A percentile compares a stretch with the other conserved stretches of the same genome.
These are phyloP conservation scores for Dendrostoma leiphaemia DNA, from an alignment of 2,329 filamentous ascomycete genomes.

Conservation along the genomic window DNA sequence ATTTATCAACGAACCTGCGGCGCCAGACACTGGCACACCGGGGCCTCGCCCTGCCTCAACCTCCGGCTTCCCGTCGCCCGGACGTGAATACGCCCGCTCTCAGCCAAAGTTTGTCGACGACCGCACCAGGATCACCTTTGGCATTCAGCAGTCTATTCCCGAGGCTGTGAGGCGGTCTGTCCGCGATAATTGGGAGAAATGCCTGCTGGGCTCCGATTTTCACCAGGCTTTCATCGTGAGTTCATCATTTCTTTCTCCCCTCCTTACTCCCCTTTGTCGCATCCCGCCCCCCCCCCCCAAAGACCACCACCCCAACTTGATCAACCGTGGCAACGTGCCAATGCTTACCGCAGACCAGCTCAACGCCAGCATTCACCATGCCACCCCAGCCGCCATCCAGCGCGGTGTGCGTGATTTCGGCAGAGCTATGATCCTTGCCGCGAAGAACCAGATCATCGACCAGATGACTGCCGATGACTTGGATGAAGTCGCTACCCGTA, in stretches of 20 bases:
- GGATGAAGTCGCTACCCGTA: constrained; percentile 41
- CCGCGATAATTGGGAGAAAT: constrained; percentile 51
- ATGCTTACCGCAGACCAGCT: constrained; percentile 32
- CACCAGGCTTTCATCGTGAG: constrained; percentile 53
- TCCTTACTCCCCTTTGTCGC: no score
- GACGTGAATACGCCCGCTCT: constrained; percentile 24
- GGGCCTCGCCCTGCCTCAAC: not conserved
- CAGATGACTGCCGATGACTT: constrained; percentile 40
- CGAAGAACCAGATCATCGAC: constrained; percentile 39
- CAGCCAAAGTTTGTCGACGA: constrained; percentile 40
- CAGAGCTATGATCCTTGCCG: constrained; percentile 36
- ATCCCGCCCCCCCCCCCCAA: no score
- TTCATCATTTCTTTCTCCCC: no score
- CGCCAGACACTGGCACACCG: not conserved
- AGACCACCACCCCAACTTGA: not conserved
- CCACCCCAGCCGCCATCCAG: constrained; percentile 34
- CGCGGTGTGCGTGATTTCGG: constrained; percentile 46
- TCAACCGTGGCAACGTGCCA: no score
- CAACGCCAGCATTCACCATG: constrained; percentile 48
- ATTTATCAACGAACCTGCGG: not conserved
- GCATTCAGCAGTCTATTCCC: constrained; percentile 39
- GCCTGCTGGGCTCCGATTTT: constrained; percentile 48
- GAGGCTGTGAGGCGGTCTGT: constrained; percentile 47
- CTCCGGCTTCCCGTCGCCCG: constrained; percentile 35
- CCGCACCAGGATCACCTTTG: constrained; percentile 34